Evolutionary conservation across 129 eudicot species (phyloP).

Genomic region (Flaveria linearis): DNA sequence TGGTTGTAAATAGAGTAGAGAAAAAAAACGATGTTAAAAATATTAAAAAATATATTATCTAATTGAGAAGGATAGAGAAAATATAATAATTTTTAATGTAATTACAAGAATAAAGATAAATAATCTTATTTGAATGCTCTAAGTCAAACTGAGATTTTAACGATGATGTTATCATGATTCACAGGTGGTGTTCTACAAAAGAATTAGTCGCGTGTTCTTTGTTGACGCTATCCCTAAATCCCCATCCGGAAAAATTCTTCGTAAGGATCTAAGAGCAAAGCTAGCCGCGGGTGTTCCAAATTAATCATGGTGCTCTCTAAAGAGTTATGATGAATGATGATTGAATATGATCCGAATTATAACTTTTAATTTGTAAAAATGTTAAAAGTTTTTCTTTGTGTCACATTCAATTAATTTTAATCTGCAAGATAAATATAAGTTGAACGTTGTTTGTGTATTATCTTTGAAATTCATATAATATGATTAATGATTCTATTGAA

Average conservation of each 20-base stretch:
- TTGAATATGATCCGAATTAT: conserved; percentile 15
- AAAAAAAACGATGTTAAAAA: too few species aligned
- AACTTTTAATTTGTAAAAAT: conserved; percentile 21
- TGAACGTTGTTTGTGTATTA: conserved; percentile 9
- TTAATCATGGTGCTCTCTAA: background rate
- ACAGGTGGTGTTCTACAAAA: conserved; percentile 80
- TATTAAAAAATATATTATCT: too few species aligned
- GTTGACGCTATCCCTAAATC: conserved; percentile 64
- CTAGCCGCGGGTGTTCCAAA: conserved; percentile 45
- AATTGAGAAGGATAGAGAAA: too few species aligned
- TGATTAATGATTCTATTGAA: conserved; percentile 1
- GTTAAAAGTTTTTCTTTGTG: background rate
- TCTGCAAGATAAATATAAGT: conserved; percentile 6
- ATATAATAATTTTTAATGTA: too few species aligned
- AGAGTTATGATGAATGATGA: conserved; percentile 11
- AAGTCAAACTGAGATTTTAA: background rate
- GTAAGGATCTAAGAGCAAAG: conserved; percentile 68
- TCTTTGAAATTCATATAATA: background rate
- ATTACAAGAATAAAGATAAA: too few species aligned
- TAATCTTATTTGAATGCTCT: too few species aligned
- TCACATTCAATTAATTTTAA: background rate
- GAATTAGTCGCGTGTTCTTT: conserved; percentile 67
- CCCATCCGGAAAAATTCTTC: conserved; percentile 78
- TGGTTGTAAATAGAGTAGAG: too few species aligned
- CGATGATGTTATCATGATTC: background rate